Evolutionary conservation across 139 green algal species (phyloP).

Genomic region (Chlorokybus atmophyticus): DNA sequence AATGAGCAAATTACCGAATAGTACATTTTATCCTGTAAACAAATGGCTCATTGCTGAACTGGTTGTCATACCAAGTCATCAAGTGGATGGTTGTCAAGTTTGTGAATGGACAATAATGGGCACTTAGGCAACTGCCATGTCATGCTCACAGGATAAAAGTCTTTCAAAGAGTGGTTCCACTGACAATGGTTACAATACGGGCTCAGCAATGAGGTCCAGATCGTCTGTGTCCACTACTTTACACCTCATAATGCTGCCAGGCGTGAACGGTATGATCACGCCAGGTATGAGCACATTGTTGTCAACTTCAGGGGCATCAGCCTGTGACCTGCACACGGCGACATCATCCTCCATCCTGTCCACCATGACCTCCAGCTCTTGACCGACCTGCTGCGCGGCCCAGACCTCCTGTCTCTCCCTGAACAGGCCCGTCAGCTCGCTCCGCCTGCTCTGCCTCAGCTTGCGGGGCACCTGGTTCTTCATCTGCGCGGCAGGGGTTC

Average conservation of each 20-base stretch:
- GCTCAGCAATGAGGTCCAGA: no score
- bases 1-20: no score
- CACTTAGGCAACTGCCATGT: no score
- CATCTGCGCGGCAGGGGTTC: conserved; percentile 60
- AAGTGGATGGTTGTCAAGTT: no score
- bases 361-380: conserved; percentile 58
- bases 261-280: background rate
- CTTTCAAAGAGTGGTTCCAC: no score
- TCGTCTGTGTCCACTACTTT: no score
- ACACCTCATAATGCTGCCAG: background rate
- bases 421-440: conserved; percentile 62
- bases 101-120: no score
- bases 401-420: conserved; percentile 52
- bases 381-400: conserved; percentile 43
- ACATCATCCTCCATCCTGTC: conserved; percentile 25
- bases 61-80: no score
- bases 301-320: conserved; percentile 56
- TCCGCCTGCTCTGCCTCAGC: conserved; percentile 41
- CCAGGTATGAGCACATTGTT: background rate
- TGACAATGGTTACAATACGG: no score
- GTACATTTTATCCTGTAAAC: no score
- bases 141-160: no score
- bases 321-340: conserved; percentile 48
- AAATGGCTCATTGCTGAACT: no score
- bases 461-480: conserved; percentile 34